Evolutionary conservation across 768 basidiomycete genomes (phyloP), one percentile per base, ranked within the genome.

Genomic region (Udeniomyces megalosporus): DNA sequence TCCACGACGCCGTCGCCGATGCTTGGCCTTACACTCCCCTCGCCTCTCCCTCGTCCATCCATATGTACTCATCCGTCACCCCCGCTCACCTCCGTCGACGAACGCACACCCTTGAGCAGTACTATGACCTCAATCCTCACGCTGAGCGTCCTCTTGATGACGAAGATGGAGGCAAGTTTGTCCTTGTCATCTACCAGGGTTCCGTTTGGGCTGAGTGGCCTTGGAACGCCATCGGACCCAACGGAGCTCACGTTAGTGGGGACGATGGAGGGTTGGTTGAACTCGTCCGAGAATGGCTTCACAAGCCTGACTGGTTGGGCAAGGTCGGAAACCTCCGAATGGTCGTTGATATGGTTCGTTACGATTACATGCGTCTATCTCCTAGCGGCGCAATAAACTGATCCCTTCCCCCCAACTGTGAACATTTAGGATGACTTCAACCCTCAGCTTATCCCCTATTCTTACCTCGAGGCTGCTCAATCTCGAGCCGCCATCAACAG

Each of bases 41-140:
- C 22, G 42, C 60, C 44, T 54, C 60, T n/a, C 60, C 60, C 8
- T 54, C 35, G 17, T 17, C 42, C 3, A 28, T 61, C 10, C 60
- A 61, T 53, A 61, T 61, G 60, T 61, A 61, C 53, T n/a, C 52
- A 31, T 54, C 60, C n/a, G 45, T 54, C 24, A 29, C 60, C 15
- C 60, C 60, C 5, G 45, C 52, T 14, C 32, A 31, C 24, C 45
- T 61, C 29, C 60, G 44, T 50, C 29, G 45, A 32, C 60, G 60
- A 12, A 50, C 51, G 32, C 52, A 28, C n/a, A 29, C 52, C 42
- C 31, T 50, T 20, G 60, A 61, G 52, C 29, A 26, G 7, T 35
- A 31, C 46, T 61, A 55, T 46, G 60, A 61, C n/a, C 29, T 26
- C 22, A 44, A 54, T 29, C 51, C 52, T 1, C 46, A 58, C n/a